A percentile compares a stretch with the other conserved stretches of the same genome.
These are phyloP conservation scores for Pulveroboletus sp. DNA, from an alignment of 768 basidiomycete species.

Conservation along the genomic window DNA sequence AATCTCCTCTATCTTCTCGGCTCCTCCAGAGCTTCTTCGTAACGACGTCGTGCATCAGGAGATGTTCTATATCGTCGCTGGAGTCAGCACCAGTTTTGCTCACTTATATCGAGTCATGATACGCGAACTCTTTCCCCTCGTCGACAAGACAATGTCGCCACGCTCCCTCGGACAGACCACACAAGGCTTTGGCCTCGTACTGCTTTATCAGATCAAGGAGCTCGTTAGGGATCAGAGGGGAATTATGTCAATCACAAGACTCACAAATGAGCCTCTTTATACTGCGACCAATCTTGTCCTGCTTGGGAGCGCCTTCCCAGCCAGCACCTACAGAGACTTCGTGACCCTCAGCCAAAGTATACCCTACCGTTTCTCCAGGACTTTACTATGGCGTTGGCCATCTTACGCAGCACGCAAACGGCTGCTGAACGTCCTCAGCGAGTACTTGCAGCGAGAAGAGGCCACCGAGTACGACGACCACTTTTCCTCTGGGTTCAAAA, in stretches of 20 bases:
- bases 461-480: background rate
- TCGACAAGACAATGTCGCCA: slow-evolving; percentile 18
- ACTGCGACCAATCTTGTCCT: slow-evolving; percentile 16
- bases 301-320: slow-evolving; percentile 19
- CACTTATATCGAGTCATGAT: slow-evolving; percentile 17
- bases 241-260: slow-evolving; percentile 13
- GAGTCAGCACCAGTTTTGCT: slow-evolving; percentile 4
- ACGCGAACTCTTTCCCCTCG: slow-evolving; percentile 18
- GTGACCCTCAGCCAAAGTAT: slow-evolving; percentile 14
- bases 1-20: slow-evolving; percentile 10
- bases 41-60: slow-evolving; percentile 9
- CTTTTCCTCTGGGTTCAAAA: slow-evolving; percentile 14
- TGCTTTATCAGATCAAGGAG: slow-evolving; percentile 13
- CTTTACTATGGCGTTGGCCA: slow-evolving; percentile 10
- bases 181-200: slow-evolving; percentile 5
- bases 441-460: slow-evolving; percentile 14
- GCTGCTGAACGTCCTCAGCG: slow-evolving; percentile 5
- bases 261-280: slow-evolving; percentile 20
- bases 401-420: slow-evolving; percentile 15
- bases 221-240: background rate
- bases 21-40: slow-evolving; percentile 5
- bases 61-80: slow-evolving; percentile 14
- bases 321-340: slow-evolving; percentile 21
- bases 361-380: slow-evolving; percentile 16
- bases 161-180: slow-evolving; percentile 12